Evolutionary conservation across 106 monocot genomes (phyloP), one percentile per base, ranked within the genome.

Genomic region (Allium fistulosum): DNA sequence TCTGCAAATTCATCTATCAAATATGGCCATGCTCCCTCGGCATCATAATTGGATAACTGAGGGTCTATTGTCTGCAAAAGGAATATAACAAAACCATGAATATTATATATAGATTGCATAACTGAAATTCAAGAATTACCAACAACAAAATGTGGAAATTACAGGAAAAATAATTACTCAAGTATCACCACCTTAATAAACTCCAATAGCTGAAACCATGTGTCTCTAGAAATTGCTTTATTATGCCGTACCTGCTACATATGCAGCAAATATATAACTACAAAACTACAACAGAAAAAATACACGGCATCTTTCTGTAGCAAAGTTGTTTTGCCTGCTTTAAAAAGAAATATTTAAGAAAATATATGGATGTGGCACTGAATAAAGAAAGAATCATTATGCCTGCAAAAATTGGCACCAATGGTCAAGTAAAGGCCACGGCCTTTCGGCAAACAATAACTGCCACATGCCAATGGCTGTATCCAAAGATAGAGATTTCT

Each of bases 381-480:
- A 37, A 37, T 37, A 37, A 37, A 37, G 37, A 37, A 37, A 37
- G 37, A 37, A 37, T 37, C 37, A 37, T 37, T 4, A 37, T 66
- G 52, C 66, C 50, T 66, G 66, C 27, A 66, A 51, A 48, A 66
- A 66, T 47, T 90, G 75, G 65, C 99, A 99, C 99, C 99, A 99
- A 69, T 93, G 82, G 59, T 93, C 99, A 76, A 99, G 74, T 26
- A 99, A 78, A 65, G 90, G 83, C 99, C 99, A 99, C 15, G 80
- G 79, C 51, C 83, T 93, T 66, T 93, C 99, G 27, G 89, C 78
- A 83, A 93, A 99, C 12, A 99, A 75, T 52, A 99, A 77, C 74
- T 90, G 92, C 99, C 99, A 99, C 99, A 99, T 99, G 65, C 99
- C 99, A 71, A 99, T 80, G 61, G 99, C 99, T 55, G 99, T 99